Evolutionary conservation across 805 yeast genomes (phyloP), one percentile per base, ranked within the genome.

Genomic region (Saccharomycopsis oosterbeekiorum): DNA sequence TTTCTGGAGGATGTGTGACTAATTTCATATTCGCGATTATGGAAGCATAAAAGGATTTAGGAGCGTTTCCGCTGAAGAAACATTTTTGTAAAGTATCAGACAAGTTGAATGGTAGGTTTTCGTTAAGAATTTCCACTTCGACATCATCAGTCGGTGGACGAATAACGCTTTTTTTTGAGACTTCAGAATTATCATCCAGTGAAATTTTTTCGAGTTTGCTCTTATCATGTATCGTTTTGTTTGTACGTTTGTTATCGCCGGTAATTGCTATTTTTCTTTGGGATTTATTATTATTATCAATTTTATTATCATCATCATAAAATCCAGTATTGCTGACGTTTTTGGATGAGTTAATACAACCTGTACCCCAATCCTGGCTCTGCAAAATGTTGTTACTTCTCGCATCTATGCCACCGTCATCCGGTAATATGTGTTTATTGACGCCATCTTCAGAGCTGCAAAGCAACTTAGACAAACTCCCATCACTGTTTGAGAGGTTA

Each of bases 41-140:
- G 43, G 83, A 84, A 41, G 78, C 73, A 65, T 83, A 83, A 69
- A 87, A 87, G 6, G 84, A 73, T 39, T 76, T 78, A 10, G 93
- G 91, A 0, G 93, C 93, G 58, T 78, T 77, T 62, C 76, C 78
- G 74, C 86, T 86, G 37, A 87, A 75, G 0, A 90, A 82, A 69
- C 86, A 84, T n/a, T 78, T 78, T 57, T 80, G 75, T 47, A 86
- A 73, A 42, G 79, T 74, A 58, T 76, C 78, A n/a, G 37, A 47
- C 12, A 61, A 53, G 51, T 50, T 50, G 39, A 56, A 43, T 21
- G 58, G 58, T 26, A 41, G 21, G 41, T 56, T 47, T 15, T 41
- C 58, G 11, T 47, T 47, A 14, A 47, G 53, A 12, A 47, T 19
- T n/a, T 47, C 53, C 21, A 47, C 10, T 47, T 47, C 53, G 11